Percentiles rank a stretch among this genome's conserved stretches.
phyloP scores from a whole-genome alignment of 371 early-diverging fungal species.

The Encephalitozoon intestinalis region DNA sequence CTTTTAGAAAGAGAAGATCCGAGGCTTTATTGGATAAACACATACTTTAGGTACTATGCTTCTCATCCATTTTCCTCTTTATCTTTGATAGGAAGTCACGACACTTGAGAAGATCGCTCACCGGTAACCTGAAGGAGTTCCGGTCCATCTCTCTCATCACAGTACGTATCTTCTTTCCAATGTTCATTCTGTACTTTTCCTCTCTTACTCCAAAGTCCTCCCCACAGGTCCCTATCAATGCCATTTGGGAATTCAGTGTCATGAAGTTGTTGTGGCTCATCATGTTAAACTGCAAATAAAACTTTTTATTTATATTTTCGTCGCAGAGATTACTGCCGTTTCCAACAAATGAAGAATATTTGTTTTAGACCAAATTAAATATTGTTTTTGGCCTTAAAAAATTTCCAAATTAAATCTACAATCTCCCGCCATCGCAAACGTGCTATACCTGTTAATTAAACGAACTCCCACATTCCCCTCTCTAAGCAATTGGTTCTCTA shows the following conservation, averaged over 20 bases:
- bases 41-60: neutral
- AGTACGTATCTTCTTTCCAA: neutral
- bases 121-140: neutral
- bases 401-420: neutral
- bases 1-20: neutral
- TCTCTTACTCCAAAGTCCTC: neutral
- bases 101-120: neutral
- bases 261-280: neutral
- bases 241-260: neutral
- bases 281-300: neutral
- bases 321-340: neutral
- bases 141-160: neutral
- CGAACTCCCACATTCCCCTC: too few relatives aligned
- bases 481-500: too few relatives aligned
- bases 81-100: neutral
- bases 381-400: neutral
- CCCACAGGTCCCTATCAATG: neutral
- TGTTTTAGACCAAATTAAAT: neutral
- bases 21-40: neutral
- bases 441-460: neutral
- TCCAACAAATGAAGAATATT: neutral
- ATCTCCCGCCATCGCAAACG: neutral
- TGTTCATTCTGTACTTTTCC: conserved; percentile 4
- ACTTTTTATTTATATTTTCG: conserved; percentile 9
- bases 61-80: neutral